phyloP scores from a whole-genome alignment of 2,329 filamentous ascomycete species.

The Fusarium miscanthi region DNA sequence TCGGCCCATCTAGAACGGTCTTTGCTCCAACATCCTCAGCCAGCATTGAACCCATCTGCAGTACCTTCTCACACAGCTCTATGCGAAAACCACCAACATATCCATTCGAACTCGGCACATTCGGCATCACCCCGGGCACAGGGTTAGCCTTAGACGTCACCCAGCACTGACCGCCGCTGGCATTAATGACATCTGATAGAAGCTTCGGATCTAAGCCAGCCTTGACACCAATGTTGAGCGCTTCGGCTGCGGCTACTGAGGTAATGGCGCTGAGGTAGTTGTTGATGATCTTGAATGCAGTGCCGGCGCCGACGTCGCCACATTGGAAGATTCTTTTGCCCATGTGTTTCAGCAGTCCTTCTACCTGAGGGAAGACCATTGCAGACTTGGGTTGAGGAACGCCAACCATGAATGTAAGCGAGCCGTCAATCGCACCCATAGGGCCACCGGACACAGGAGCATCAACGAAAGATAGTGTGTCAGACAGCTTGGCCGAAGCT shows the following conservation, averaged over 20 bases:
- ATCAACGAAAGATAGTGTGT: background rate
- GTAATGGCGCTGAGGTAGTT: background rate
- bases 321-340: background rate
- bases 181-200: too few relatives aligned
- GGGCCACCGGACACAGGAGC: background rate
- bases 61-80: too few relatives aligned
- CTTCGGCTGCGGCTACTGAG: background rate
- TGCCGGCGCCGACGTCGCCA: background rate
- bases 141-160: too few relatives aligned
- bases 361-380: background rate
- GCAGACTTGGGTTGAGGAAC: background rate
- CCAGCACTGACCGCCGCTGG: too few relatives aligned
- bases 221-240: too few relatives aligned
- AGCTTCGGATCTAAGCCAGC: too few relatives aligned
- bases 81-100: too few relatives aligned
- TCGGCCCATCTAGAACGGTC: too few relatives aligned
- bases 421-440: background rate
- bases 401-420: background rate
- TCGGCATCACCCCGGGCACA: too few relatives aligned
- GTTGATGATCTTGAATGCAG: background rate
- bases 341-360: background rate
- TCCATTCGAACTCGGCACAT: too few relatives aligned
- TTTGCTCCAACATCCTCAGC: too few relatives aligned
- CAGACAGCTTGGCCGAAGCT: background rate
- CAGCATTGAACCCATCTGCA: too few relatives aligned